Evolutionary conservation across 352 stramenopile species (phyloP), one percentile per base, ranked within the genome.

Genomic region (Globisporangium nunn): DNA sequence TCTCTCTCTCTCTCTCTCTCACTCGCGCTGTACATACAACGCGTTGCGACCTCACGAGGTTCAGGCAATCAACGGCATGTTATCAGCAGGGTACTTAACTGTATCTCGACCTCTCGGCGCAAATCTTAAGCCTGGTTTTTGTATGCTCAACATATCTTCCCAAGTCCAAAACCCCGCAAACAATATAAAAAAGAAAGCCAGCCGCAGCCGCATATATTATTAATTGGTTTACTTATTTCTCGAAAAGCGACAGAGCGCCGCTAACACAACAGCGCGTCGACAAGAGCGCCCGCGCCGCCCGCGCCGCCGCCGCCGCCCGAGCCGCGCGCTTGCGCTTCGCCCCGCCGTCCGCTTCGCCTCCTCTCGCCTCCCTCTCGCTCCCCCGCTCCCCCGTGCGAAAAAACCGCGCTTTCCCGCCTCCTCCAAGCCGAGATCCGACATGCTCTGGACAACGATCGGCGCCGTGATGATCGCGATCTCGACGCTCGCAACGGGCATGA

Each of bases 371-470:
- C 35, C 35, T 15, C 35, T 15, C 35, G 4, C 7, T 14, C 6
- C 35, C 7, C 35, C 35, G 6, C 35, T 41, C 35, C 8, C 0
- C 8, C 35, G 6, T 11, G 6, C 10, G 7, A 7, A 41, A 7
- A 41, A 4, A 11, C 0, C 35, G 35, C 35, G 4, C 8, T 41
- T 41, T 41, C 8, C 35, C 35, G 35, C 35, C 35, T 41, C 35
- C 8, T 41, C 11, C 35, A 14, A 41, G 35, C 35, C 35, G 10
- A 12, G 35, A 41, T 11, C 29, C 15, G 18, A 5, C 4, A 54
- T 75, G 67, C 52, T 72, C 44, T 75, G 67, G 64, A 72, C 67
- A 43, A 46, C 64, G n/a, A 44, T 75, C 35, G 60, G 58, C 28
- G 50, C 61, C 41, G 56, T 39, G 14, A 40, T 47, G 23, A 57